A percentile compares a stretch with the other conserved stretches of the same genome.
Evolutionary conservation across 2,329 filamentous ascomycete genomes (phyloP).

Genomic region (Dendrostoma leiphaemia): DNA sequence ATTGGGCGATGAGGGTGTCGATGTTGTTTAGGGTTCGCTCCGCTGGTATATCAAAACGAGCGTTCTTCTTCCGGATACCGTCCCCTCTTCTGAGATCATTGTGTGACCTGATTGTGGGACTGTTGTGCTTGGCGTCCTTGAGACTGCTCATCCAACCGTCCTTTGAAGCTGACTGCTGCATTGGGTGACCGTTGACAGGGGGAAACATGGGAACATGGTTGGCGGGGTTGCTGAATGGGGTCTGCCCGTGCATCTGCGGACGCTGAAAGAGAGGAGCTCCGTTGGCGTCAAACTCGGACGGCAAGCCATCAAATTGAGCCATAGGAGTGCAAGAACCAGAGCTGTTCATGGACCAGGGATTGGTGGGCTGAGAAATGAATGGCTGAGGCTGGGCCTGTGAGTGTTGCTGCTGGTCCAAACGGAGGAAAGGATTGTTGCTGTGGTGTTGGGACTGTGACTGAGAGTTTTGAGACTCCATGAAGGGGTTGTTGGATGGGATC

Average conservation of each 20-base stretch:
- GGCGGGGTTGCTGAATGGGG: slow-evolving; percentile 53
- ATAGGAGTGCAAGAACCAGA: slow-evolving; percentile 75
- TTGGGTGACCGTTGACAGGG: slow-evolving; percentile 44
- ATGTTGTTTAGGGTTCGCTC: slow-evolving; percentile 94
- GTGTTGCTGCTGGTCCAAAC: slow-evolving; percentile 52
- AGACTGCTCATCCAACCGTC: slow-evolving; percentile 50
- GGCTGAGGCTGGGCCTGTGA: slow-evolving; percentile 33
- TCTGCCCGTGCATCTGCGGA: slow-evolving; percentile 48
- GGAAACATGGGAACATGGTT: slow-evolving; percentile 54
- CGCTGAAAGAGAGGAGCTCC: slow-evolving; percentile 51
- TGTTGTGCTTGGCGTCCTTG: slow-evolving; percentile 60
- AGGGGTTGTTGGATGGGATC: slow-evolving; percentile 62
- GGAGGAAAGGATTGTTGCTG: slow-evolving; percentile 67
- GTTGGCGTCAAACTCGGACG: slow-evolving; percentile 52
- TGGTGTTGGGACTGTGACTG: slow-evolving; percentile 24
- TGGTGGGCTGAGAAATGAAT: slow-evolving; percentile 37
- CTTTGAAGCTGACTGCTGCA: slow-evolving; percentile 57
- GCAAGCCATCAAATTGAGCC: slow-evolving; percentile 64
- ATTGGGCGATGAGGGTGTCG: slow-evolving; percentile 85
- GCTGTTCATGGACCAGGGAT: slow-evolving; percentile 62
- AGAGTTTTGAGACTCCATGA: slow-evolving; percentile 45
- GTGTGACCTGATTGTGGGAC: slow-evolving; percentile 68
- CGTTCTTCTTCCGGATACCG: slow-evolving; percentile 98
- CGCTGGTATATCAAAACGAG: slow-evolving; percentile 90
- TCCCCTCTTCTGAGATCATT: slow-evolving; percentile 77